phyloP scores from a whole-genome alignment of 805 yeast genomes.

The Candida ovalis region DNA sequence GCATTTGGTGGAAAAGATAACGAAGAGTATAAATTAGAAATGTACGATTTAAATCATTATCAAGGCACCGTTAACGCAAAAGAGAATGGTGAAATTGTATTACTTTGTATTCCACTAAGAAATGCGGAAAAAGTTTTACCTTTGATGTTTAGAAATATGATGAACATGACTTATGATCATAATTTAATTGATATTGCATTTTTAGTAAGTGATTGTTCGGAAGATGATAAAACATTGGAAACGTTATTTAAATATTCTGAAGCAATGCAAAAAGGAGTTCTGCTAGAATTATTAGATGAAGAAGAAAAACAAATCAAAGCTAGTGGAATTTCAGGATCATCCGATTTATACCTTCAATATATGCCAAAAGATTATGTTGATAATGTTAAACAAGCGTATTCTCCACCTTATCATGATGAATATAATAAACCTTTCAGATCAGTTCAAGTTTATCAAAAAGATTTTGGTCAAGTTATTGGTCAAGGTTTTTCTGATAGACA shows the following conservation, averaged over 20 bases:
- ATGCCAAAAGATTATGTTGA: slow-evolving; percentile 62
- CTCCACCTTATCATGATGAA: slow-evolving; percentile 60
- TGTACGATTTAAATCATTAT: slow-evolving; percentile 58
- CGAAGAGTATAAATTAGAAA: slow-evolving; percentile 53
- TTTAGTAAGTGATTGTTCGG: slow-evolving; percentile 75
- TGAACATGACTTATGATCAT: slow-evolving; percentile 85
- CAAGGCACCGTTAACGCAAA: slow-evolving; percentile 50
- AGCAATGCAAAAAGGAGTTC: slow-evolving; percentile 67
- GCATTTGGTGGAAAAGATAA: slow-evolving; percentile 4
- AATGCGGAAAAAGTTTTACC: slow-evolving; percentile 77
- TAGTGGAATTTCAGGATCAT: slow-evolving; percentile 46
- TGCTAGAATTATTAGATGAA: slow-evolving; percentile 44
- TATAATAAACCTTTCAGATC: slow-evolving; percentile 71
- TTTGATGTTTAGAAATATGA: slow-evolving; percentile 77
- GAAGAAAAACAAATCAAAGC: slow-evolving; percentile 35
- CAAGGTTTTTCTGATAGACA: slow-evolving; percentile 83
- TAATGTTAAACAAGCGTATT: slow-evolving; percentile 53
- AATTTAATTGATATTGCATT: slow-evolving; percentile 75
- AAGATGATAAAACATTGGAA: slow-evolving; percentile 60
- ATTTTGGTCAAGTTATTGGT: slow-evolving; percentile 80
- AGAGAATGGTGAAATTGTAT: slow-evolving; percentile 54
- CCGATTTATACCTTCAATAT: slow-evolving; percentile 62
- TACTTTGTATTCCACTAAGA: slow-evolving; percentile 71
- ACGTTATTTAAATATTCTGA: slow-evolving; percentile 61
- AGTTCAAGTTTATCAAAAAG: slow-evolving; percentile 75